Evolutionary conservation across 148 eudicot species (phyloP), one percentile per base, ranked within the genome.

Genomic region (Cornus florida): DNA sequence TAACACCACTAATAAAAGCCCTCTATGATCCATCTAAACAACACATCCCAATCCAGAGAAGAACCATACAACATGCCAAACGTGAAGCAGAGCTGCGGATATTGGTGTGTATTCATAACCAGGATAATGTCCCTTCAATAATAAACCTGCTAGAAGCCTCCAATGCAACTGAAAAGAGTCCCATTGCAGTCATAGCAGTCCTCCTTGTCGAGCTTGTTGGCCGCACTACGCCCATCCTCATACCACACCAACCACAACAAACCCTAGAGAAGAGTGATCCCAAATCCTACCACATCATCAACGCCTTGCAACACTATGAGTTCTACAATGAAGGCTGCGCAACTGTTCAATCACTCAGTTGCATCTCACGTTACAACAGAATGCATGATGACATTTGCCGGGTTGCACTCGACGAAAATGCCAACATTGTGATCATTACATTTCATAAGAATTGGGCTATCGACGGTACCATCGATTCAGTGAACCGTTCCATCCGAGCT

Each of bases 71-170:
- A 62, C 92, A 89, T 60, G 59, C 83, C 74, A 91, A 89, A 77
- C 88, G 70, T 16, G 90, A 81, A 7, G 67, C 83, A 0, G 97
- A 91, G 82, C 84, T 94, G 11, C 72, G 85, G 75, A 82, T 94
- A 11, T 68, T 87, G n/a, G 85, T 85, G 28, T 94, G 97, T 75
- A 82, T 94, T 13, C 86, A 89, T 39, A 79, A 84, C 56, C 90
- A 87, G 50, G 91, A 92, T 48, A 88, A 80, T 32, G 82, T 88
- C 23, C 91, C 92, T 10, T 62, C 91, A 17, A 43, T 91, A 10
- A 48, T 94, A 11, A 87, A 87, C 80, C 73, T 94, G 32, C 84
- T 94, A 1, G 97, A 92, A 76, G 91, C 89, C n/a, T 92, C 98
- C 0, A 22, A 65, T 48, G 85, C 93, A 17, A 84, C 89, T 1